phyloP scores from a whole-genome alignment of 176 grass and related monocot species.

The Oryza brachyantha region DNA sequence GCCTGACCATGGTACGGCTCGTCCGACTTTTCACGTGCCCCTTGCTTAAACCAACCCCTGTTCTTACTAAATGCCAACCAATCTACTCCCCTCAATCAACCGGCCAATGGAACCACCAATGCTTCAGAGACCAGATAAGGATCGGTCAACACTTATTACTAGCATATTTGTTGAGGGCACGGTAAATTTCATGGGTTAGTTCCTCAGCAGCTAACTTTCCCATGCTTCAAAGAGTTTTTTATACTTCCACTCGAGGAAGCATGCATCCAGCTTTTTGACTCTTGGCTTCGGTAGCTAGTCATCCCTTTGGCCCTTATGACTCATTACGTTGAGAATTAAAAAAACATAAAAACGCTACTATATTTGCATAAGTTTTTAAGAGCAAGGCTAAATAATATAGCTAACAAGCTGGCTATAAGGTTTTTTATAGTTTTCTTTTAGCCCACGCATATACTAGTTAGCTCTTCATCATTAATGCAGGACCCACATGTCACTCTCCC shows the following conservation, averaged over 20 bases:
- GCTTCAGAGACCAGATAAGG: slow-evolving; percentile 46
- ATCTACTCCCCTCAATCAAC: background rate
- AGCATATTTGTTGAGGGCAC: slow-evolving; percentile 5
- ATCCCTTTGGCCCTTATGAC: background rate
- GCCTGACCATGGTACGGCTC: slow-evolving; percentile 11
- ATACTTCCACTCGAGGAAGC: background rate
- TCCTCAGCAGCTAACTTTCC: background rate
- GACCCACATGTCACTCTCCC: too few relatives aligned
- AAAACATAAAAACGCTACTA: too few relatives aligned
- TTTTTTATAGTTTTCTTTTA: too few relatives aligned
- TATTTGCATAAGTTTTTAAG: too few relatives aligned
- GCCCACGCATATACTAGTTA: too few relatives aligned
- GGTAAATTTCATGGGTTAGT: slow-evolving; percentile 23
- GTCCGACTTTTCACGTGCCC: slow-evolving; percentile 40
- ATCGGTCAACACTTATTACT: background rate
- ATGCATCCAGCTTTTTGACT: background rate
- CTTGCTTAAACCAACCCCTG: slow-evolving; percentile 4
- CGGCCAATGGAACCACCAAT: background rate
- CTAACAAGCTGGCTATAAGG: too few relatives aligned
- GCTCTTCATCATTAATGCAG: too few relatives aligned
- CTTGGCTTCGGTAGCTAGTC: background rate
- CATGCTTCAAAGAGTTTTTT: background rate
- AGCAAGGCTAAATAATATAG: too few relatives aligned
- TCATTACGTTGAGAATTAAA: background rate
- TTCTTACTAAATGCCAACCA: slow-evolving; percentile 15